phyloP scores from a whole-genome alignment of 371 early-diverging fungal species.

The Paraphysoderma sedebokerense region DNA sequence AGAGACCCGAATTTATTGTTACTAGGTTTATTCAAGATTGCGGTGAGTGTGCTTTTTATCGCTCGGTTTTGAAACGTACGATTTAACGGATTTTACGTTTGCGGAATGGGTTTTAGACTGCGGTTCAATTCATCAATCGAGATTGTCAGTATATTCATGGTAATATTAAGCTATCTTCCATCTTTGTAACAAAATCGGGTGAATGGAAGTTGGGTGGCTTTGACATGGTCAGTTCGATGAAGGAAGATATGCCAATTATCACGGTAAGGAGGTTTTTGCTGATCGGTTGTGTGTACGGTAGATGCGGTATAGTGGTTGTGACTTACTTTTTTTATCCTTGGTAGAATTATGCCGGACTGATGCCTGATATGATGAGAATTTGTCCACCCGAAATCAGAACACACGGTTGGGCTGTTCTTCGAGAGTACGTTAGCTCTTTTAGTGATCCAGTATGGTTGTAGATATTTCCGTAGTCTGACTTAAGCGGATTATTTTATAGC shows the following conservation, averaged over 20 bases:
- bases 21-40: conserved; percentile 81
- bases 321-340: no score
- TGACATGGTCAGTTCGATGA: conserved; percentile 52
- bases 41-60: conserved; percentile 28
- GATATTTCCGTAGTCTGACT: no score
- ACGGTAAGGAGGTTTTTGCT: no score
- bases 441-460: no score
- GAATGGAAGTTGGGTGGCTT: conserved; percentile 91
- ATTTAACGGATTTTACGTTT: not conserved
- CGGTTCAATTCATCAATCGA: conserved; percentile 65
- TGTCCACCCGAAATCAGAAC: conserved; percentile 55
- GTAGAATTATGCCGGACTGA: conserved; percentile 45
- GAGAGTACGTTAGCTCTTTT: conserved; percentile 42
- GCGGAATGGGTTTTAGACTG: conserved; percentile 27
- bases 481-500: no score
- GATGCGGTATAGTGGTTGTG: no score
- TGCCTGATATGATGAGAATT: conserved; percentile 47
- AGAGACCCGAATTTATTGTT: conserved; percentile 42
- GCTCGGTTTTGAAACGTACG: not conserved
- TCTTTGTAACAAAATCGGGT: conserved; percentile 71
- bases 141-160: conserved; percentile 81
- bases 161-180: conserved; percentile 51
- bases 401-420: conserved; percentile 40
- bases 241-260: no score
- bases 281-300: no score